Evolutionary conservation across 2,329 filamentous ascomycete species (phyloP).

Genomic region (Claviceps monticola): DNA sequence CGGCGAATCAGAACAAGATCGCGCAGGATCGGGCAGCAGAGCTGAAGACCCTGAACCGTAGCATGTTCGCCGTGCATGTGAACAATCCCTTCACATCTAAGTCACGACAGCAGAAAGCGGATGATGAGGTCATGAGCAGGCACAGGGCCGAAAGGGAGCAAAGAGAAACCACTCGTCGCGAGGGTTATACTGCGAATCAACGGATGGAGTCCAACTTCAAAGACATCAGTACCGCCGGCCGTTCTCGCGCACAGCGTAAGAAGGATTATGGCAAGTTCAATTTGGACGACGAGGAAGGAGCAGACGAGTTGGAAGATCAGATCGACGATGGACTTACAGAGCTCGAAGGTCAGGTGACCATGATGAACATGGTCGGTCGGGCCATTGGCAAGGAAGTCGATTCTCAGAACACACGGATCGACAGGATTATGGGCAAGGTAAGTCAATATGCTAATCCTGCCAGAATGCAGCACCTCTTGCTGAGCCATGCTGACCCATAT

Average conservation of each 20-base stretch:
- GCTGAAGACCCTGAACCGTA: conserved; percentile 71
- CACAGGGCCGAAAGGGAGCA: conserved; percentile 52
- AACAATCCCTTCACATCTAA: conserved; percentile 64
- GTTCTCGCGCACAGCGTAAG: conserved; percentile 20
- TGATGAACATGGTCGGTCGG: conserved; percentile 58
- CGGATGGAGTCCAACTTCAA: conserved; percentile 39
- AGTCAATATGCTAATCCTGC: conserved; percentile 9
- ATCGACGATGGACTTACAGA: conserved; percentile 49
- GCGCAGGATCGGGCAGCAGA: conserved; percentile 72
- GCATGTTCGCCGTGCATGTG: conserved; percentile 81
- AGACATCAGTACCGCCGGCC: conserved; percentile 20
- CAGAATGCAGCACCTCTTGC: not conserved
- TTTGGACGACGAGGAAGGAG: conserved; percentile 50
- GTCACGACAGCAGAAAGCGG: conserved; percentile 47
- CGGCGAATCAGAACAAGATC: conserved; percentile 59
- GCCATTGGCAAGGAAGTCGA: conserved; percentile 66
- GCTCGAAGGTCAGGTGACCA: conserved; percentile 54
- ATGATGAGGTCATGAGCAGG: conserved; percentile 55
- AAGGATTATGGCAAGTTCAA: conserved; percentile 50
- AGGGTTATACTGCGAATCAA: conserved; percentile 35
- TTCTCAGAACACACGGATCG: conserved; percentile 60
- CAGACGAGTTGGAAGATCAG: conserved; percentile 30
- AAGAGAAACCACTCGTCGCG: conserved; percentile 45
- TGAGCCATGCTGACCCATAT: conserved; percentile 14
- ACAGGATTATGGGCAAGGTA: conserved; percentile 67